Evolutionary conservation across 768 basidiomycete genomes (phyloP).

Genomic region (Termitomyces sp.): DNA sequence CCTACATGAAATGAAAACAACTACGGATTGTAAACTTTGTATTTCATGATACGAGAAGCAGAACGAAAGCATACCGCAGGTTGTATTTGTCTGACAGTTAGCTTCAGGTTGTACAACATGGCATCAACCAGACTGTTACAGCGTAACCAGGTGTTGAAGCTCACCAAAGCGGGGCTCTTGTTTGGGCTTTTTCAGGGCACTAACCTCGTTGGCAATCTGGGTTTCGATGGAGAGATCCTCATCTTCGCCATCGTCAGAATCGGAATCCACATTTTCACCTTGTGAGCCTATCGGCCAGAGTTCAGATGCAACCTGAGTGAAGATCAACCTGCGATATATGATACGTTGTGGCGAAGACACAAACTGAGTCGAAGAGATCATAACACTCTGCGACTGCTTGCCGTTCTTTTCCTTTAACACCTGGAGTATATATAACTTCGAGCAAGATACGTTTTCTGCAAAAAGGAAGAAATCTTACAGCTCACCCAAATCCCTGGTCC

Average conservation of each 20-base stretch:
- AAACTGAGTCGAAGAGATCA: slow-evolving; percentile 72
- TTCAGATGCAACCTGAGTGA: slow-evolving; percentile 55
- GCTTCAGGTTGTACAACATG: slow-evolving; percentile 29
- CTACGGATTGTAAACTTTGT: slow-evolving; percentile 34
- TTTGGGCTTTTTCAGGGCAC: slow-evolving; percentile 60
- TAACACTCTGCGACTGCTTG: slow-evolving; percentile 71
- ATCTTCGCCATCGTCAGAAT: slow-evolving; percentile 31
- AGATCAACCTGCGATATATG: slow-evolving; percentile 11
- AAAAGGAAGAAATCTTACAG: slow-evolving; percentile 32
- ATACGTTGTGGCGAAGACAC: slow-evolving; percentile 15
- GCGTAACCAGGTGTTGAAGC: background rate
- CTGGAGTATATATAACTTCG: slow-evolving; percentile 17
- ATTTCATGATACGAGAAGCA: background rate
- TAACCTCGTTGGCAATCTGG: slow-evolving; percentile 67
- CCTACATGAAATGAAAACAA: slow-evolving; percentile 76
- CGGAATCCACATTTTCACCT: slow-evolving; percentile 19
- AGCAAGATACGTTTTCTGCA: background rate
- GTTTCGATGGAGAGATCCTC: slow-evolving; percentile 51
- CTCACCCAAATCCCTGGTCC: slow-evolving; percentile 86
- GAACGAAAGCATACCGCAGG: slow-evolving; percentile 50
- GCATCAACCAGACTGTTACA: background rate
- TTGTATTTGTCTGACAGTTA: slow-evolving; percentile 75
- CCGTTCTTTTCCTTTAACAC: slow-evolving; percentile 77
- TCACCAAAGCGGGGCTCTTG: slow-evolving; percentile 61
- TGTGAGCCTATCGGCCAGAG: slow-evolving; percentile 53